Evolutionary conservation across 164 flowering plant species (phyloP).

Genomic region (Annona squamosa): DNA sequence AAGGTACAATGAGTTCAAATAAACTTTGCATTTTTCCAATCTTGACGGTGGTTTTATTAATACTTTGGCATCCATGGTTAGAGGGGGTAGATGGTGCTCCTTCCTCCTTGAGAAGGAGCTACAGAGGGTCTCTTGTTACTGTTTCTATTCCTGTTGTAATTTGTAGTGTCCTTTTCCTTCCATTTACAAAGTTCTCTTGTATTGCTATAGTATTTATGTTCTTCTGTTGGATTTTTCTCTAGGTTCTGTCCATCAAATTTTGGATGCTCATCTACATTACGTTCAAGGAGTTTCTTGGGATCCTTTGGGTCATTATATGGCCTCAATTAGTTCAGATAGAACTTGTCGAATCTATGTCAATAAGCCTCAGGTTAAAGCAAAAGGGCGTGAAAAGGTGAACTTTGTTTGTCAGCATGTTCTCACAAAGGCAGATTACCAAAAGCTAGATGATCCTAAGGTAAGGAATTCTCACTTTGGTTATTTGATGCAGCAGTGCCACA

Average conservation of each 20-base stretch:
- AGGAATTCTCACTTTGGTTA: constrained; percentile 3
- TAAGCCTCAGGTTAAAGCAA: constrained; percentile 61
- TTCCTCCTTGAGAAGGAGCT: not conserved
- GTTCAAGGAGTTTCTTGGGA: constrained; percentile 99
- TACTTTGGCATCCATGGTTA: not conserved
- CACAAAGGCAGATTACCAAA: constrained; percentile 51
- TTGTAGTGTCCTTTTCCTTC: not conserved
- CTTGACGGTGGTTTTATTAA: constrained; percentile 1
- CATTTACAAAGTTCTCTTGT: not conserved
- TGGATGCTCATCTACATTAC: constrained; percentile 88
- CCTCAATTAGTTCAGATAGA: constrained; percentile 95
- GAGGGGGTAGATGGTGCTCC: not conserved
- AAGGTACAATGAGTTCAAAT: constrained; percentile 40
- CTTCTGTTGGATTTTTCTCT: constrained; percentile 5
- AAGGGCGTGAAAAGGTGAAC: constrained; percentile 56
- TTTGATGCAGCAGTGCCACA: not conserved
- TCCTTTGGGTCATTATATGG: constrained; percentile 70
- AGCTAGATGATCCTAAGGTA: constrained; percentile 65
- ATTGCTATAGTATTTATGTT: not conserved
- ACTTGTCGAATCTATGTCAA: constrained; percentile 71
- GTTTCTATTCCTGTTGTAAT: not conserved
- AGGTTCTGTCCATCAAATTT: constrained; percentile 91
- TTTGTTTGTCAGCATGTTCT: constrained; percentile 78
- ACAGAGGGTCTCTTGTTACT: not conserved
- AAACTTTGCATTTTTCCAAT: not conserved